Percentiles rank a stretch among this genome's conserved stretches.
Evolutionary conservation across 352 stramenopile species (phyloP).

Genomic region (Pythium dissimile): DNA sequence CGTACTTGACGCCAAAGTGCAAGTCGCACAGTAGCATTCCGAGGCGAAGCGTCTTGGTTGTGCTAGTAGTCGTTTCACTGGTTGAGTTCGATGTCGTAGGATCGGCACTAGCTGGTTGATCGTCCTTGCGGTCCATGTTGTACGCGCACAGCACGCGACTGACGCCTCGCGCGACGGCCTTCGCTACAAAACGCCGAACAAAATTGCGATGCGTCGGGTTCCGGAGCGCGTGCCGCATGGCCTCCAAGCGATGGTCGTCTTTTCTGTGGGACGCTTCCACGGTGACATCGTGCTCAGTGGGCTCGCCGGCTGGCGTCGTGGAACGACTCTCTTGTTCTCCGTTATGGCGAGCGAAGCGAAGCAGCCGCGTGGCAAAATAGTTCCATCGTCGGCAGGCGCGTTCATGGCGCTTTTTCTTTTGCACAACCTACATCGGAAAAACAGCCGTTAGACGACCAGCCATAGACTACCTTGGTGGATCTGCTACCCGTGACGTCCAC

Average conservation of each 20-base stretch:
- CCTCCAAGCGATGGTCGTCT: background rate
- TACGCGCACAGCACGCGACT: constrained; percentile 35
- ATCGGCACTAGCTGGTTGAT: no score
- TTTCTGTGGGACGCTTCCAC: no score
- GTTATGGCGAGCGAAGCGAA: constrained; percentile 18
- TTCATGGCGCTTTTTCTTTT: constrained; percentile 32
- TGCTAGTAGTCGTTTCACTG: constrained; percentile 2
- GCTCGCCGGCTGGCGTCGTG: background rate
- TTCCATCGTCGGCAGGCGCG: constrained; percentile 32
- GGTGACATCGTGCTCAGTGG: background rate
- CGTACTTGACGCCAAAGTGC: constrained; percentile 40
- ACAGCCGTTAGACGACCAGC: no score
- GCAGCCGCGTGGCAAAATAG: constrained; percentile 30
- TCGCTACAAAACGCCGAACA: constrained; percentile 32
- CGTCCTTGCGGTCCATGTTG: constrained; percentile 22
- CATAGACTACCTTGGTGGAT: no score
- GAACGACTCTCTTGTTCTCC: constrained; percentile 2
- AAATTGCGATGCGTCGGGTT: constrained; percentile 21
- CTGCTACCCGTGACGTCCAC: no score
- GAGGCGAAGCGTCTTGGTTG: constrained; percentile 22
- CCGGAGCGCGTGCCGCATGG: constrained; percentile 7
- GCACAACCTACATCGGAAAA: constrained; percentile 23
- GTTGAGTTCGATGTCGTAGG: background rate
- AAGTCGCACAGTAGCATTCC: constrained; percentile 36
- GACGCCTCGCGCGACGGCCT: constrained; percentile 23